phyloP scores from a whole-genome alignment of 192 early-diverging fungal genomes.

The Ramicandelaber brevisporus region DNA sequence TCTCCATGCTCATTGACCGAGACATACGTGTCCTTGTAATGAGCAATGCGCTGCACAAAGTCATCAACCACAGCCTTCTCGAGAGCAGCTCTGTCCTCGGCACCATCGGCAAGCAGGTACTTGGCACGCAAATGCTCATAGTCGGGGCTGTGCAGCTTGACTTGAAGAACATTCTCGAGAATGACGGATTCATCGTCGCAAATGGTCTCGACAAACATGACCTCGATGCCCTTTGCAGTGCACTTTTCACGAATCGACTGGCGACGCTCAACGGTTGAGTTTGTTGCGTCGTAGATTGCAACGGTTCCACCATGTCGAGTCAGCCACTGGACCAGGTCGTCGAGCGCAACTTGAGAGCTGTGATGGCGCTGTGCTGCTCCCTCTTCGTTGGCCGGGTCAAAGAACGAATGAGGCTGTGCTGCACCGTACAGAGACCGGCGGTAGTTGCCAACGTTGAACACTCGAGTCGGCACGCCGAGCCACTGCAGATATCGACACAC shows the following conservation, averaged over 20 bases:
- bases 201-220: constrained; percentile 90
- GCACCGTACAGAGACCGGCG: constrained; percentile 75
- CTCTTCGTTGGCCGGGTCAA: constrained; percentile 61
- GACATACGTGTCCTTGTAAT: constrained; percentile 14
- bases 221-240: constrained; percentile 47
- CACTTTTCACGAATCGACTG: constrained; percentile 43
- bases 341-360: constrained; percentile 58
- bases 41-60: constrained; percentile 75
- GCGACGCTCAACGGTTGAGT: constrained; percentile 67
- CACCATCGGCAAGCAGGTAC: constrained; percentile 28
- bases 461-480: constrained; percentile 77
- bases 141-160: constrained; percentile 87
- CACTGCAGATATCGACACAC: constrained; percentile 83
- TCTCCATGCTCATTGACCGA: constrained; percentile 17
- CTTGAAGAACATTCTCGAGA: constrained; percentile 78
- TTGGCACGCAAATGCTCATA: constrained; percentile 78
- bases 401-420: constrained; percentile 56
- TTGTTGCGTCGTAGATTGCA: constrained; percentile 96
- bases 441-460: constrained; percentile 98
- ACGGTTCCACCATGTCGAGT: constrained; percentile 54
- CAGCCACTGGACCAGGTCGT: constrained; percentile 87
- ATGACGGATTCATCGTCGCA: constrained; percentile 78
- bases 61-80: constrained; percentile 70
- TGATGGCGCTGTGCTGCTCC: constrained; percentile 44
- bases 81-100: too few relatives aligned